A percentile compares a stretch with the other conserved stretches of the same genome.
These are phyloP conservation scores for Lasiodiplodia theobromae DNA, from an alignment of 2,329 filamentous ascomycete genomes.

Conservation along the genomic window DNA sequence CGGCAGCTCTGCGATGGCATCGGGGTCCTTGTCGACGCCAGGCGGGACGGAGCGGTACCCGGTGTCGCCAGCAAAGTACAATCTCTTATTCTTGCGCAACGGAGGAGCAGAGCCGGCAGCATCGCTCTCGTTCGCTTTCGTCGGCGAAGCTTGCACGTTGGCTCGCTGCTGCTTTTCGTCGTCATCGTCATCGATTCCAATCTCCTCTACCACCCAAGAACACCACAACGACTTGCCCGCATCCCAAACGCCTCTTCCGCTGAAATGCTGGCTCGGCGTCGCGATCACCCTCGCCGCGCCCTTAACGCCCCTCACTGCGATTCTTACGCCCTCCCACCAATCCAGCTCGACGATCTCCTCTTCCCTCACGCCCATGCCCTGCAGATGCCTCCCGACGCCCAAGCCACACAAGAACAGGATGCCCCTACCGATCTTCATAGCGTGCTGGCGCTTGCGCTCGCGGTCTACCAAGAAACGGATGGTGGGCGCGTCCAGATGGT, in stretches of 20 bases:
- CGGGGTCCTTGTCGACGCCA: conserved; percentile 39
- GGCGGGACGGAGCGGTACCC: conserved; percentile 52
- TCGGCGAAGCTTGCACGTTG: too few relatives aligned
- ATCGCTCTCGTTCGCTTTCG: background rate
- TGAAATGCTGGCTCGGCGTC: conserved; percentile 58
- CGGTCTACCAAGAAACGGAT: conserved; percentile 42
- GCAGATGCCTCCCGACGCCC: conserved; percentile 47
- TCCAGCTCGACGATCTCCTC: conserved; percentile 56
- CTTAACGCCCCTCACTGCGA: conserved; percentile 45
- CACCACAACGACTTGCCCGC: conserved; percentile 56
- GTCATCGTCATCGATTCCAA: background rate
- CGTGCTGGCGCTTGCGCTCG: conserved; percentile 1
- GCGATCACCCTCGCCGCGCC: conserved; percentile 52
- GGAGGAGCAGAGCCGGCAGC: background rate
- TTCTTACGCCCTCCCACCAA: conserved; percentile 57
- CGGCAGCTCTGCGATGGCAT: conserved; percentile 45
- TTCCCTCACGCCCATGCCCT: conserved; percentile 45
- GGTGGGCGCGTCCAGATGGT: conserved; percentile 60
- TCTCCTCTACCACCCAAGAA: conserved; percentile 53
- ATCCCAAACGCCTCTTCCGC: conserved; percentile 51
- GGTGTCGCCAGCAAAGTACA: conserved; percentile 58
- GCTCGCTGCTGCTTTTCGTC: background rate
- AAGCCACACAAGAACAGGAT: conserved; percentile 50
- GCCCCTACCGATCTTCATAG: background rate
- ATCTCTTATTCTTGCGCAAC: background rate